Evolutionary conservation across 768 basidiomycete genomes (phyloP), one percentile per base, ranked within the genome.

Genomic region (Leccinum disarticulatum): DNA sequence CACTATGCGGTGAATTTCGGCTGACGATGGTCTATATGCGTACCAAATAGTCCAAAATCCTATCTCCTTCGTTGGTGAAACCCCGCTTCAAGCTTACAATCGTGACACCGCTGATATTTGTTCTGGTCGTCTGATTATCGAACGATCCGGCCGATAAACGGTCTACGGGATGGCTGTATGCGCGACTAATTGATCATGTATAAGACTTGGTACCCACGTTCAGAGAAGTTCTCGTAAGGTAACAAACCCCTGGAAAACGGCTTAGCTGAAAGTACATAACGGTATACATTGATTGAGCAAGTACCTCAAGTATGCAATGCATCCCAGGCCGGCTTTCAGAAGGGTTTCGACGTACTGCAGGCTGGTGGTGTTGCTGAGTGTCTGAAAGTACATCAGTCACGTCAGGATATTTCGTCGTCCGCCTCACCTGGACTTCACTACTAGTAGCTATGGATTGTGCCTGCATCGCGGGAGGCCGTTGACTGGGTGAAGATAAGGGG

Each of bases 51-150:
- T 95, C 87, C 41, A 94, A 74, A 43, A 95, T 80, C 64, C 81
- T 84, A 73, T 95, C 91, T 0, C 87, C 93, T 69, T 94, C 93
- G 53, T 87, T 85, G 9, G 91, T 90, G 66, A 85, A 88, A 6
- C 91, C 91, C 30, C 89, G 80, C 30, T 83, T 84, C 66, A 95
- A 83, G 13, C 77, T 77, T 77, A 88, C 92, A 49, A 95, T 84
- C 64, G 85, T 85, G 67, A 90, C 86, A 5, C 85, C 83, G 62
- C 85, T 88, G 25, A 83, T 76, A 62, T 79, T 80, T 54, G 79
- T 76, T 61, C 57, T 70, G 67, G 58, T 65, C 60, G 58, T 65
- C 60, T 65, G 73, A 62, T 67, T 72, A 60, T 78, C 77, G 50
- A 81, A 80, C 27, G 76, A 76, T 11, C 71, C 63, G 7, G 75